These are phyloP conservation scores for Sporormia fimetaria DNA, from an alignment of 495 filamentous ascomycete genomes.

Conservation along the genomic window DNA sequence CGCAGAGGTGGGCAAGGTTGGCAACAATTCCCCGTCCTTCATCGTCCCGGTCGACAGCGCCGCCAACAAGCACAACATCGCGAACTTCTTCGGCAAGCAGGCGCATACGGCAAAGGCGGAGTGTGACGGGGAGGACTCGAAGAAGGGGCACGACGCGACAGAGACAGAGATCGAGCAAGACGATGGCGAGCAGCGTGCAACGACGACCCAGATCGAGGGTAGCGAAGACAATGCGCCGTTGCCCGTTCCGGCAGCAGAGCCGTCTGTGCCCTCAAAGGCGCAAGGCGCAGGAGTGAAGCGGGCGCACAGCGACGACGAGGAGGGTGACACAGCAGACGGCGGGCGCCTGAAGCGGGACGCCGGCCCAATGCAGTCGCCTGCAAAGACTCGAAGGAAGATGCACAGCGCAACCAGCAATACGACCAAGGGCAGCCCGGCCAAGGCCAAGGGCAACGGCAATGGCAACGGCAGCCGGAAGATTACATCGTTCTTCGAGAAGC, in stretches of 20 bases:
- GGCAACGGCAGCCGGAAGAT: constrained; percentile 62
- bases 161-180: constrained; percentile 30
- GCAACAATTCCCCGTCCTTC: constrained; percentile 78
- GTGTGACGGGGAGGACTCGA: constrained; percentile 28
- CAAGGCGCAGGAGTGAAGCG: constrained; percentile 43
- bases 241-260: constrained; percentile 27
- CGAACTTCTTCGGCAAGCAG: constrained; percentile 71
- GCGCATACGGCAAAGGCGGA: constrained; percentile 33
- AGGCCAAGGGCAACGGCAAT: too few relatives aligned
- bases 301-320: constrained; percentile 34
- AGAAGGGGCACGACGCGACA: constrained; percentile 18
- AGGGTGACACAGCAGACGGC: constrained; percentile 28
- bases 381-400: constrained; percentile 37
- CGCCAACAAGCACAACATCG: constrained; percentile 84
- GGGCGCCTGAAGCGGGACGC: constrained; percentile 17
- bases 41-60: constrained; percentile 69
- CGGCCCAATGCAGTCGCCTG: too few relatives aligned
- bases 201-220: constrained; percentile 33
- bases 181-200: constrained; percentile 34
- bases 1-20: constrained; percentile 88
- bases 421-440: constrained; percentile 35
- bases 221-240: constrained; percentile 41
- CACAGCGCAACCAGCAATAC: constrained; percentile 41
- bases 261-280: constrained; percentile 1
- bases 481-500: constrained; percentile 71